A percentile compares a stretch with the other conserved stretches of the same genome.
These are phyloP conservation scores for Musa troglodytarum DNA, from an alignment of 176 grass and related monocot genomes.

Conservation along the genomic window DNA sequence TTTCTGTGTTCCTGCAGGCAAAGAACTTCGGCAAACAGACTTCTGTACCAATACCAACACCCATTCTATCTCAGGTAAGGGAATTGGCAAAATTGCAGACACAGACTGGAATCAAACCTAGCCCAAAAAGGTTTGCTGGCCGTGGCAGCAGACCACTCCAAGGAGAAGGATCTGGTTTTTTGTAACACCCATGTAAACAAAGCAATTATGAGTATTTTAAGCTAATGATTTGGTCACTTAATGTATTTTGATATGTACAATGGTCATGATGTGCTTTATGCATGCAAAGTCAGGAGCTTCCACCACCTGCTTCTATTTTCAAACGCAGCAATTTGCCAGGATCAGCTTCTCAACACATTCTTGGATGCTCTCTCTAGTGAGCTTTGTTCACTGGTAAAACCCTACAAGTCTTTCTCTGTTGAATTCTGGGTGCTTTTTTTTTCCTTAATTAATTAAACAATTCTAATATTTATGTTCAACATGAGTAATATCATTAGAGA, in stretches of 20 bases:
- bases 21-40: constrained; percentile 47
- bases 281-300: too few species aligned
- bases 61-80: constrained; percentile 72
- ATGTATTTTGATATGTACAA: not conserved
- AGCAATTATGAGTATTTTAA: not conserved
- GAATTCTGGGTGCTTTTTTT: too few species aligned
- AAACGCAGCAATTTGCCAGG: too few species aligned
- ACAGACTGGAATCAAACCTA: constrained; percentile 27
- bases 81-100: constrained; percentile 56
- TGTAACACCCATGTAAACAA: constrained; percentile 39
- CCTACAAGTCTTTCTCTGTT: too few species aligned
- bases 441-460: too few species aligned
- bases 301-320: too few species aligned
- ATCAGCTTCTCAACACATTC: too few species aligned
- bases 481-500: too few species aligned
- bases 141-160: constrained; percentile 42
- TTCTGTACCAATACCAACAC: constrained; percentile 62
- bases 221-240: not conserved
- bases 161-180: constrained; percentile 71
- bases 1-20: constrained; percentile 33
- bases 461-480: too few species aligned
- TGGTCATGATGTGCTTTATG: too few species aligned
- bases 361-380: too few species aligned
- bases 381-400: too few species aligned
- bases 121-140: constrained; percentile 26